Percentiles rank a stretch among this genome's conserved stretches.
phyloP scores from a whole-genome alignment of 1,139 yeast genomes.

The Williopsis jadinii region DNA sequence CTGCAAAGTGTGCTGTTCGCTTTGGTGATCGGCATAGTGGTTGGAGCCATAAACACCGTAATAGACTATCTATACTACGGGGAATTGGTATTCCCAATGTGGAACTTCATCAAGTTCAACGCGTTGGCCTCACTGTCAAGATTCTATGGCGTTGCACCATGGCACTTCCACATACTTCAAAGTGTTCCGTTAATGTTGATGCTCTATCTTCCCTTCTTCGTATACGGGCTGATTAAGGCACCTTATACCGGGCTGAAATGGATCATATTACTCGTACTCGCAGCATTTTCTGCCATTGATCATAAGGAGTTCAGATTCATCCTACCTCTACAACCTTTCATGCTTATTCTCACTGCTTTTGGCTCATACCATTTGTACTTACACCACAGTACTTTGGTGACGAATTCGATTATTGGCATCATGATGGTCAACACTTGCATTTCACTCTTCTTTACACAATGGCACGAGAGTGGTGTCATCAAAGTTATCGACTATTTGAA shows the following conservation, averaged over 20 bases:
- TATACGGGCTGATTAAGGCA: constrained; percentile 31
- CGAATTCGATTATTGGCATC: constrained; percentile 15
- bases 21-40: constrained; percentile 19
- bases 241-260: constrained; percentile 17
- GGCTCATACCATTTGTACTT: constrained; percentile 23
- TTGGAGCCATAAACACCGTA: constrained; percentile 30
- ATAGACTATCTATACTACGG: constrained; percentile 63
- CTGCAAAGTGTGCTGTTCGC: constrained; percentile 21
- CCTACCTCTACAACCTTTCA: constrained; percentile 78
- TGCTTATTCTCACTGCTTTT: constrained; percentile 37
- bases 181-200: constrained; percentile 73
- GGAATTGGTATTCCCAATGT: constrained; percentile 50
- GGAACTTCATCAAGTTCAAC: constrained; percentile 71
- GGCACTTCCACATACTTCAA: constrained; percentile 81
- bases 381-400: constrained; percentile 9
- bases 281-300: constrained; percentile 53
- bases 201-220: constrained; percentile 56
- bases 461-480: constrained; percentile 83
- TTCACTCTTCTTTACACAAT: constrained; percentile 46
- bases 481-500: constrained; percentile 54
- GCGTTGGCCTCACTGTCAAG: constrained; percentile 63
- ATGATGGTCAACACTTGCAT: constrained; percentile 37
- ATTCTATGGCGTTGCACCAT: constrained; percentile 80
- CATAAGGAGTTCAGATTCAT: constrained; percentile 93
- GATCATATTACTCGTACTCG: constrained; percentile 33